These are phyloP conservation scores for Boletus edulis DNA, from an alignment of 768 basidiomycete species.

Conservation along the genomic window DNA sequence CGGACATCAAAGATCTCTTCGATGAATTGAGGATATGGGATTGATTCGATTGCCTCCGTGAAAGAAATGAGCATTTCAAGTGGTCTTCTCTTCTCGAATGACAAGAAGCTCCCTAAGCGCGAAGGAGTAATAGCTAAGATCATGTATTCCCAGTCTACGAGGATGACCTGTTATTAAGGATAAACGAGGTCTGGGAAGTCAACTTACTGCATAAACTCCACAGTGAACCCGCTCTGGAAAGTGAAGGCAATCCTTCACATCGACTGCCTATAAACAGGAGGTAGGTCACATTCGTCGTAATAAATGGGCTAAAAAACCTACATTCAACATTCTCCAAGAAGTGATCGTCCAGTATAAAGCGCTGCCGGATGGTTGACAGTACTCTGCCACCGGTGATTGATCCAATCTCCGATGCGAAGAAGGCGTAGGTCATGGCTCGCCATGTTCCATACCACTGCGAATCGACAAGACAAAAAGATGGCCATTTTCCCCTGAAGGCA, in stretches of 20 bases:
- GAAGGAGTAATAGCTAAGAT: conserved; percentile 1
- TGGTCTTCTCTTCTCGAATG: background rate
- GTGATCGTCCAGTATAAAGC: conserved; percentile 20
- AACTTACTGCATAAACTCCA: conserved; percentile 30
- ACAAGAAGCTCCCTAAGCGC: conserved; percentile 2
- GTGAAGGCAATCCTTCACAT: conserved; percentile 8
- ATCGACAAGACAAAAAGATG: conserved; percentile 1
- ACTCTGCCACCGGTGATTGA: background rate
- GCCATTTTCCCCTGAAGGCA: conserved; percentile 6
- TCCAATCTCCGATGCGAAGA: conserved; percentile 1
- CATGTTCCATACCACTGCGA: conserved; percentile 6
- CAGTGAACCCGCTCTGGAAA: conserved; percentile 17
- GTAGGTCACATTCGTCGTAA: background rate
- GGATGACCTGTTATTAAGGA: background rate
- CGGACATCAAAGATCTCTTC: conserved; percentile 18
- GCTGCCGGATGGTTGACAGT: background rate
- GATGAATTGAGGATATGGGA: conserved; percentile 10
- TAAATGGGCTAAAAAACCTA: conserved; percentile 6
- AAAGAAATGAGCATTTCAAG: conserved; percentile 5
- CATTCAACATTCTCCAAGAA: conserved; percentile 22
- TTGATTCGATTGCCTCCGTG: conserved; percentile 1
- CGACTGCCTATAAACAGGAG: background rate
- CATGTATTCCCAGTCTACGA: conserved; percentile 21
- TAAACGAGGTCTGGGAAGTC: background rate
- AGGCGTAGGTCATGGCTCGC: conserved; percentile 7